Evolutionary conservation across 176 grass and related monocot genomes (phyloP).

Genomic region (Carex cristatella): DNA sequence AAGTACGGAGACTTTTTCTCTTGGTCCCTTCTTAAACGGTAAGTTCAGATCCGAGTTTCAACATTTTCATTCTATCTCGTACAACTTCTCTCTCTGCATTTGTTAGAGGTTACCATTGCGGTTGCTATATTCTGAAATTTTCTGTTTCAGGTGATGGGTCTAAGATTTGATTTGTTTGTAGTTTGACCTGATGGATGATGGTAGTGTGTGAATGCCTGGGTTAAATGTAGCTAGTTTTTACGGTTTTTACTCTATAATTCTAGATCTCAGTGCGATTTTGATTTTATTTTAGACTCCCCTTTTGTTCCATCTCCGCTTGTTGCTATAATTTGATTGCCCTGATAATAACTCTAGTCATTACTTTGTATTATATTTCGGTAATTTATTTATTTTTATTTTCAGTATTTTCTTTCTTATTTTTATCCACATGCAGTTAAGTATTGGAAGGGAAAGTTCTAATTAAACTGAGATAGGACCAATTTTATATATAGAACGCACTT

Average conservation of each 20-base stretch:
- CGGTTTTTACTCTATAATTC: neutral
- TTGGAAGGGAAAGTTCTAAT: neutral
- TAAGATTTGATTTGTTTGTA: slow-evolving; percentile 1
- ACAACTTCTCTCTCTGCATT: neutral
- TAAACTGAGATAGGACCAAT: neutral
- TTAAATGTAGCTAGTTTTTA: neutral
- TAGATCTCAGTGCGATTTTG: neutral
- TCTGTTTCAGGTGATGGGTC: neutral
- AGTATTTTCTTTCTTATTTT: neutral
- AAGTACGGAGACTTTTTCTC: neutral
- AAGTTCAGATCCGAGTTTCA: slow-evolving; percentile 4
- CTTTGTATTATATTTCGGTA: neutral
- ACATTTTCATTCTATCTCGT: neutral
- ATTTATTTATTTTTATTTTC: neutral
- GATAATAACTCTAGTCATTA: neutral
- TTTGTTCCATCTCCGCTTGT: neutral
- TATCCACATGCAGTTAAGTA: neutral
- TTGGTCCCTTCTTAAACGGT: neutral
- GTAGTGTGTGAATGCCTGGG: neutral
- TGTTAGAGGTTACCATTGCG: neutral
- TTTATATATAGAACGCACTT: neutral
- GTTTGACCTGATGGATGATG: slow-evolving; percentile 7
- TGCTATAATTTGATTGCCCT: neutral
- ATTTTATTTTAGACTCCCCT: neutral
- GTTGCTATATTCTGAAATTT: neutral